Conservation (phyloP, 805 yeast genomes). For the Saturnispora sekii region DNA sequence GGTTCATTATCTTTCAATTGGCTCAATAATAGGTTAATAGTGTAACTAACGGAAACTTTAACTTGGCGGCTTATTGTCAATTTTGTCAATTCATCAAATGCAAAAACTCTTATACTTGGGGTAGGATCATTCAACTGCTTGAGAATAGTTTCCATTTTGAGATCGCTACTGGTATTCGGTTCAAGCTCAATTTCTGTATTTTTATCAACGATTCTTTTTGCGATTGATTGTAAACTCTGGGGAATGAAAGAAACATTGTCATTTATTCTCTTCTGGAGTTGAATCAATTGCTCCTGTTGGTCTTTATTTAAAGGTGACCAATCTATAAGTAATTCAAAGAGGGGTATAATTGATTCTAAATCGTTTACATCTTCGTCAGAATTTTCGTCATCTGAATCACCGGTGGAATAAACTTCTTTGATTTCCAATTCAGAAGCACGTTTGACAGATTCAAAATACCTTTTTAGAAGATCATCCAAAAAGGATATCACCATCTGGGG, state of each 20-base stretch:
- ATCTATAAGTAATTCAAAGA: constrained; percentile 8
- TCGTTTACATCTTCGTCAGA: constrained; percentile 25
- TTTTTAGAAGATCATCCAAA: constrained; percentile 3
- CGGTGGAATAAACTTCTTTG: constrained; percentile 13
- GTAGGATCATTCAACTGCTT: constrained; percentile 63
- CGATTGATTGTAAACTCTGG: background rate
- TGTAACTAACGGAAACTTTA: constrained; percentile 31
- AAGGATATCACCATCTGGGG: constrained; percentile 10
- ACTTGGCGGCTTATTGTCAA: constrained; percentile 30
- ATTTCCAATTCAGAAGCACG: constrained; percentile 2
- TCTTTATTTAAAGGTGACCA: constrained; percentile 1
- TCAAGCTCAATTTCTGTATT: background rate
- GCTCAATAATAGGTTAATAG: constrained; percentile 47
- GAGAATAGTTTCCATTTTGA: constrained; percentile 48
- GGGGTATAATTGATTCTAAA: constrained; percentile 21
- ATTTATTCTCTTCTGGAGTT: constrained; percentile 9
- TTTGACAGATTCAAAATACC: constrained; percentile 4
- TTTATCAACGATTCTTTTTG: constrained; percentile 2
- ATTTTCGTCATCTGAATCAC: constrained; percentile 34
- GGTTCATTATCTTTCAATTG: constrained; percentile 78
- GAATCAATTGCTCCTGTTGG: constrained; percentile 7
- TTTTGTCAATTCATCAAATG: constrained; percentile 53
- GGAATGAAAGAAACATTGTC: constrained; percentile 4
- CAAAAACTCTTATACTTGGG: constrained; percentile 82
- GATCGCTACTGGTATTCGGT: constrained; percentile 26